phyloP scores from a whole-genome alignment of 495 filamentous ascomycete genomes.

The Penicillium flavigenum region DNA sequence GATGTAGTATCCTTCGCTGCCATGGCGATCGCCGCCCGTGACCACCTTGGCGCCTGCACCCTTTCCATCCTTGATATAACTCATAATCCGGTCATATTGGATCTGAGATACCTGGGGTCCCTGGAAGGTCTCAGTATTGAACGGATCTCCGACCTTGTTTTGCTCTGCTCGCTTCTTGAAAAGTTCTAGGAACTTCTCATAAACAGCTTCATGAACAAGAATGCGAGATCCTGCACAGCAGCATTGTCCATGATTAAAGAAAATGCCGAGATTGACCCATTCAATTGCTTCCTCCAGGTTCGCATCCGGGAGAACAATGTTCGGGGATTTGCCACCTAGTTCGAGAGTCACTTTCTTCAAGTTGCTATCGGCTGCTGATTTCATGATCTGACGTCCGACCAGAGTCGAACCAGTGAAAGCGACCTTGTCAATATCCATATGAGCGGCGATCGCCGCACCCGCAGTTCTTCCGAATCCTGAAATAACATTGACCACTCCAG shows the following conservation, averaged over 20 bases:
- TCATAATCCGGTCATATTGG: slow-evolving; percentile 87
- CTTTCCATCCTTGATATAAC: slow-evolving; percentile 80
- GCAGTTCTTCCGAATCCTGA: slow-evolving; percentile 79
- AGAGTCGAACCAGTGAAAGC: slow-evolving; percentile 87
- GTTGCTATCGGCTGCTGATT: slow-evolving; percentile 80
- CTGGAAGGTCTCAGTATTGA: slow-evolving; percentile 77
- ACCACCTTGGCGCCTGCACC: slow-evolving; percentile 72
- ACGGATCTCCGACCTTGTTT: slow-evolving; percentile 83
- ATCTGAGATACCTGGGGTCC: slow-evolving; percentile 86
- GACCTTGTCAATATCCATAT: slow-evolving; percentile 91
- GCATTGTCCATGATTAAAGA: slow-evolving; percentile 88
- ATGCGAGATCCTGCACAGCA: slow-evolving; percentile 87
- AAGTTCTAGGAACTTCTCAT: slow-evolving; percentile 73
- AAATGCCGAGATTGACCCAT: slow-evolving; percentile 92
- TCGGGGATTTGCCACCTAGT: slow-evolving; percentile 86
- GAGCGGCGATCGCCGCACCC: slow-evolving; percentile 80
- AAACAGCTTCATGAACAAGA: slow-evolving; percentile 63
- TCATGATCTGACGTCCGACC: slow-evolving; percentile 81
- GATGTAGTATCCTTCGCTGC: slow-evolving; percentile 84
- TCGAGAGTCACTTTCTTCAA: slow-evolving; percentile 91
- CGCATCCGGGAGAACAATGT: slow-evolving; percentile 86
- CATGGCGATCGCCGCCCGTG: slow-evolving; percentile 71
- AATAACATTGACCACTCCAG: slow-evolving; percentile 85
- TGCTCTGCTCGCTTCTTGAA: slow-evolving; percentile 72
- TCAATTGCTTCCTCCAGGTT: slow-evolving; percentile 82